Base-by-base conservation (phyloP, 106 monocot genomes). In the Allium sativum region DNA sequence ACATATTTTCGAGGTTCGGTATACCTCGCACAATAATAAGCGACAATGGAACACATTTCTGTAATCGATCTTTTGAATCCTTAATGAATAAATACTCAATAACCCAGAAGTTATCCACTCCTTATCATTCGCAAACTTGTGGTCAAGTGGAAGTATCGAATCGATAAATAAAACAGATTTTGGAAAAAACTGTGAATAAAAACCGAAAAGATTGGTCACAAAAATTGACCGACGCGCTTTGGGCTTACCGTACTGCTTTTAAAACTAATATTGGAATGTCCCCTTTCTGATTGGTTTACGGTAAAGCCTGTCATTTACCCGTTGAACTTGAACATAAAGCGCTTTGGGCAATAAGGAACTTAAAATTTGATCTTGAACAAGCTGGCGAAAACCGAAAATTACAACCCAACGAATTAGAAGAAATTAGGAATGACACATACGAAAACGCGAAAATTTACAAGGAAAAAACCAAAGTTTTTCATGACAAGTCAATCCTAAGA, bases 281-380 rank as follows among this genome's bases (percentile, higher is more conserved):
- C 17, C 52, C 52, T 69, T 31, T 13, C 21, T 42, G 53, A 55
- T 3, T 18, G 41, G 7, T 55, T 55, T 55, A 12, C 40, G 54
- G 54, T 15, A 40, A 55, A 61, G 18, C 42, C 13, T 52, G 63
- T 41, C 42, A 72, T 40, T 17, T 72, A 7, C 64, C 64, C 13
- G 72, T 72, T 41, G 72, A 72, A 42, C 19, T 71, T 1, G 70
- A 71, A 44, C 70, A 71, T 19, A 50, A 18, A 10, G 48, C 58
- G 12, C 40, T 54, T 9, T 72, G 72, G 64, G 72, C 72, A 11
- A 64, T 72, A 5, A 72, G 45, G 42, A 3, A 52, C 16, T n/a
- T n/a, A n/a, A 11, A 71, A 13, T 3, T 58, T 1, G 55, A 69
- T 45, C 9, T 58, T 12, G 15, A 44, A 7, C 12, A 42, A 10